Evolutionary conservation across 176 grass and related monocot species (phyloP), one percentile per base, ranked within the genome.

Genomic region (Lolium multiflorum): DNA sequence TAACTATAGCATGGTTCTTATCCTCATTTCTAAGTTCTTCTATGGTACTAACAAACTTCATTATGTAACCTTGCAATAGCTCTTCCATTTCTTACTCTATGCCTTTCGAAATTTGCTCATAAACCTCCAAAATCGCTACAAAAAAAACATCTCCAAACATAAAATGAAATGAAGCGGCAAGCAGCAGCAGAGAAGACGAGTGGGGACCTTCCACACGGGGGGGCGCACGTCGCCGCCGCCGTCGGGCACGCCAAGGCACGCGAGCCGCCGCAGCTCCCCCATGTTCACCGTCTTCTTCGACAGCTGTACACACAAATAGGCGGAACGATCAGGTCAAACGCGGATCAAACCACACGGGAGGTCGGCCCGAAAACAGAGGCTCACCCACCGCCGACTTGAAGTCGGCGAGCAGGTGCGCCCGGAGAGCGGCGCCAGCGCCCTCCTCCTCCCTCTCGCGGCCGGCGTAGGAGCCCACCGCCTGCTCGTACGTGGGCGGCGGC

Each of bases 191-290:
- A 72, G 61, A 55, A 84, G 70, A 86, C 78, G 62, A 76, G 80
- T 87, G 78, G 87, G 91, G 93, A 98, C 97, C 94, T 98, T 98
- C 94, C 94, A 98, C 31, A 96, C 88, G 9, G 88, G 49, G 3
- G 92, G 87, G 9, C 97, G 92, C 16, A 96, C 84, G 16, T 82
- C 68, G 1, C 74, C 38, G 11, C 84, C 73, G 18, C 89, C 81
- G 1, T 96, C 84, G 0, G 97, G 92, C 74, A 98, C 79, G 20
- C 97, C 94, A 41, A 92, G 92, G 87, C 92, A 98, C 2, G 97
- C 88, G 37, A 96, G 55, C 48, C 92, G 86, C 82, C 89, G 87
- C 31, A 98, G 76, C 82, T 98, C 97, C 71, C 94, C 97, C 44
- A 98, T 88, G 80, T 94, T 98, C 47, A 98, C 81, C 67, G 91